These are phyloP conservation scores for Saksenaea oblongispora DNA, from an alignment of 371 early-diverging fungal species.

Conservation along the genomic window DNA sequence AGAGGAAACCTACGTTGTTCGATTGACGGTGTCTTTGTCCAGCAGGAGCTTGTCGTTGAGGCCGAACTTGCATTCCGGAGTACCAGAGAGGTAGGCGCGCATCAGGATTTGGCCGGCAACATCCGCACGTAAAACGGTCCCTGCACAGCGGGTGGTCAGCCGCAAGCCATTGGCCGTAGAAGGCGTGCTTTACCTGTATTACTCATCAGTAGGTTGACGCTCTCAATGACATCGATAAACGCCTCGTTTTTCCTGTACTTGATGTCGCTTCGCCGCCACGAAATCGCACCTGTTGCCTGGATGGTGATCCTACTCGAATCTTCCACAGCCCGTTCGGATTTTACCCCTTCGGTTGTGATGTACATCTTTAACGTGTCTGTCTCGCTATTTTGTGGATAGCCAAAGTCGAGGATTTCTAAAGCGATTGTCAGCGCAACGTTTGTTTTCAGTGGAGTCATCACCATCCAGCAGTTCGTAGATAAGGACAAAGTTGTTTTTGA, in stretches of 20 bases:
- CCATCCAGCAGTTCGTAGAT: conserved; percentile 93
- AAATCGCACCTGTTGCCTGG: conserved; percentile 89
- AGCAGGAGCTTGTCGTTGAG: conserved; percentile 82
- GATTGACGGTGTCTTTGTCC: conserved; percentile 66
- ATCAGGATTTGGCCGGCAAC: conserved; percentile 88
- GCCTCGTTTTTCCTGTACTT: conserved; percentile 96
- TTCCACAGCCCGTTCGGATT: conserved; percentile 74
- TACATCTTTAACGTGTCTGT: conserved; percentile 87
- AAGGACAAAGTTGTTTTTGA: conserved; percentile 89
- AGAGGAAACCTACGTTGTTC: conserved; percentile 29
- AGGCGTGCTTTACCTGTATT: conserved; percentile 52
- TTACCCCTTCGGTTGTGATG: conserved; percentile 86
- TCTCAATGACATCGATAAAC: conserved; percentile 97
- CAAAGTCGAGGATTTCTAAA: conserved; percentile 89
- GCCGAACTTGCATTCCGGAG: conserved; percentile 97
- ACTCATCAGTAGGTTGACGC: conserved; percentile 86
- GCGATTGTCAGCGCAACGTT: too few species aligned
- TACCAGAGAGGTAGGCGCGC: conserved; percentile 95
- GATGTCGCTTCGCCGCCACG: conserved; percentile 88
- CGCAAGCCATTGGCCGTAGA: not conserved
- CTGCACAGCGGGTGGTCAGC: conserved; percentile 21
- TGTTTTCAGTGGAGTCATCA: too few species aligned
- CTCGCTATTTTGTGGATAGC: conserved; percentile 90
- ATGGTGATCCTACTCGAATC: conserved; percentile 84
- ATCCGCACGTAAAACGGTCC: conserved; percentile 78